phyloP scores from a whole-genome alignment of 1,139 yeast species.

The Scheffersomyces cryptocercus region DNA sequence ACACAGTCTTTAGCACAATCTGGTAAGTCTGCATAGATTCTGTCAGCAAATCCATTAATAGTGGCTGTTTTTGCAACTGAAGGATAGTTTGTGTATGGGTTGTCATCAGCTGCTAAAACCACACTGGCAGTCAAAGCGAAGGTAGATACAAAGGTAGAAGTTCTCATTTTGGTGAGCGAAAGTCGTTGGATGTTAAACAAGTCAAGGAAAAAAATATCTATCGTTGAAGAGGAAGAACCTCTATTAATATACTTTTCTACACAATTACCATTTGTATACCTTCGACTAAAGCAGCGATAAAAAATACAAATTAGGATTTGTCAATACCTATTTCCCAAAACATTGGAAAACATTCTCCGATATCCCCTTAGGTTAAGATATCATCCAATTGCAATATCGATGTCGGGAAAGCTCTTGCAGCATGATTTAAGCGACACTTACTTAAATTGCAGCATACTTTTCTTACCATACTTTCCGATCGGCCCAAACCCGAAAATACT shows the following conservation, averaged over 20 bases:
- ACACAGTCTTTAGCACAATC: constrained; percentile 43
- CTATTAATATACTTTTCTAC: not conserved
- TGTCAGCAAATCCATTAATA: constrained; percentile 56
- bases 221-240: too few species aligned
- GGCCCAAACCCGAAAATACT: too few species aligned
- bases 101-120: constrained; percentile 1
- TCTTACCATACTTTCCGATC: too few species aligned
- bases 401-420: too few species aligned
- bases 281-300: not conserved
- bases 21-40: constrained; percentile 39
- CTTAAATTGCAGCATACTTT: not conserved
- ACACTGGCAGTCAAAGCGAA: not conserved
- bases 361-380: not conserved
- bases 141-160: not conserved
- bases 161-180: not conserved
- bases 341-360: not conserved
- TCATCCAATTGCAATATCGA: not conserved
- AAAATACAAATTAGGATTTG: not conserved
- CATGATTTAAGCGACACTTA: not conserved
- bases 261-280: not conserved
- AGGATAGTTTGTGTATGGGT: constrained; percentile 41
- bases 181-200: too few species aligned
- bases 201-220: too few species aligned
- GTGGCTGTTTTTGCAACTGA: constrained; percentile 50
- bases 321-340: not conserved